phyloP scores from a whole-genome alignment of 768 basidiomycete genomes.

The Pholiota molesta region DNA sequence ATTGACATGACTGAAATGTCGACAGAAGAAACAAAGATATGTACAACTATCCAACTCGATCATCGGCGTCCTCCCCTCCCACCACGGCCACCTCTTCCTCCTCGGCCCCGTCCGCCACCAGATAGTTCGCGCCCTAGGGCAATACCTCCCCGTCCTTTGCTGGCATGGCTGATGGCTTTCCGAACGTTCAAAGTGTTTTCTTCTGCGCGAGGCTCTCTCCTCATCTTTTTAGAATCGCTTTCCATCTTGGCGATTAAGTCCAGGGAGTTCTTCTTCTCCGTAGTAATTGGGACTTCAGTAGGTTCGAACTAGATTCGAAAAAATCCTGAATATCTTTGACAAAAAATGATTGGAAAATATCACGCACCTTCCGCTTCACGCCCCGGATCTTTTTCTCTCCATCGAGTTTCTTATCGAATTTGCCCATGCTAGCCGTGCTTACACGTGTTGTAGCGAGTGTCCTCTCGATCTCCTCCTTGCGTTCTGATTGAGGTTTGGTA shows the following conservation, averaged over 20 bases:
- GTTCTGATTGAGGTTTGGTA: slow-evolving; percentile 41
- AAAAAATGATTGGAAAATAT: background rate
- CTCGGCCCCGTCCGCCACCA: slow-evolving; percentile 33
- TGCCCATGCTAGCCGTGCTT: slow-evolving; percentile 95
- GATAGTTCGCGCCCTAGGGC: slow-evolving; percentile 52
- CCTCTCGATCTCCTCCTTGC: slow-evolving; percentile 76
- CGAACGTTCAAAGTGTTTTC: slow-evolving; percentile 67
- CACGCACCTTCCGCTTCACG: slow-evolving; percentile 86
- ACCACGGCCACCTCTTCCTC: slow-evolving; percentile 22
- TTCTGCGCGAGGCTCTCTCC: slow-evolving; percentile 47
- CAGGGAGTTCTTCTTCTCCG: slow-evolving; percentile 76
- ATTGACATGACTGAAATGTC: too few species aligned
- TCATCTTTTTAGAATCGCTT: slow-evolving; percentile 67
- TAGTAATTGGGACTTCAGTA: slow-evolving; percentile 61
- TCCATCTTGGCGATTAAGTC: slow-evolving; percentile 80
- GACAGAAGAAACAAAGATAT: slow-evolving; percentile 1
- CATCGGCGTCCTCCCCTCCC: slow-evolving; percentile 12
- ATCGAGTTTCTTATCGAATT: slow-evolving; percentile 87
- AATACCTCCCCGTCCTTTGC: slow-evolving; percentile 66
- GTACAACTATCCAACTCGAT: background rate
- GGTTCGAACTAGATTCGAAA: slow-evolving; percentile 72
- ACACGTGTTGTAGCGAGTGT: slow-evolving; percentile 74
- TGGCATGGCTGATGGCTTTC: slow-evolving; percentile 83
- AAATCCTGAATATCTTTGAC: background rate
- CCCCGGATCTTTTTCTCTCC: slow-evolving; percentile 90